Base-by-base conservation (phyloP, 2,329 filamentous ascomycete species). In the Orbilia brochopaga region DNA sequence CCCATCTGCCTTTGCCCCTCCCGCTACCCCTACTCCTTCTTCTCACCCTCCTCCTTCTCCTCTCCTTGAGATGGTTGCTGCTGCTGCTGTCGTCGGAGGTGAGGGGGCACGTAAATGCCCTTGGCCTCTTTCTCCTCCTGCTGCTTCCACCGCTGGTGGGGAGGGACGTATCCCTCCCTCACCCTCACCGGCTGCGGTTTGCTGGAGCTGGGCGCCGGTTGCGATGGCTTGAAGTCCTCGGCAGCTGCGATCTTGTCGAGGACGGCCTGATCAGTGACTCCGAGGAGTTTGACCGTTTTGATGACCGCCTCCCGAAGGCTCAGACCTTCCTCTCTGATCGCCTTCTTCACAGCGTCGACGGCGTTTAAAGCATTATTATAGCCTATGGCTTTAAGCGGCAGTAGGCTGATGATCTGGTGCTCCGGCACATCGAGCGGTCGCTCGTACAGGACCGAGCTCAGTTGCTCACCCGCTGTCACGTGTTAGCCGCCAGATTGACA, bases 201-300 rank as follows among this genome's bases (percentile, higher is more conserved):
- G 17, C 46, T 40, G 44, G 27, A 27, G 21, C 7, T 15, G 30
- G 40, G 21, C 8, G 62, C n/a, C 27, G 56, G 42, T 13, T 2
- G 2, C 23, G 30, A 13, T 30, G 21, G 19, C n/a, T 7, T 21
- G n/a, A n/a, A n/a, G 35, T 15, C 30, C n/a, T 58, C 4, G 27
- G 27, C 4, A 8, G 27, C 8, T 32, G 27, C 27, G 65, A 69
- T 69, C 53, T 69, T 48, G 17, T 57, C 53, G 46, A 62, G 24
- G 5, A 62, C 53, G 21, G 48, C n/a, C 37, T 51, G 65, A 57
- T 69, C 65, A 62, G 57, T 62, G 65, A 69, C 58, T 63, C 65
- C 65, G 24, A 69, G 23, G 58, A 62, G 57, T 58, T 32, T 62
- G 65, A 69, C 65, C 58, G 58, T 52, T 21, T 40, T 59, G 48